Evolutionary conservation across 768 basidiomycete genomes (phyloP), one percentile per base, ranked within the genome.

Genomic region (Boletus pseudopeckii): DNA sequence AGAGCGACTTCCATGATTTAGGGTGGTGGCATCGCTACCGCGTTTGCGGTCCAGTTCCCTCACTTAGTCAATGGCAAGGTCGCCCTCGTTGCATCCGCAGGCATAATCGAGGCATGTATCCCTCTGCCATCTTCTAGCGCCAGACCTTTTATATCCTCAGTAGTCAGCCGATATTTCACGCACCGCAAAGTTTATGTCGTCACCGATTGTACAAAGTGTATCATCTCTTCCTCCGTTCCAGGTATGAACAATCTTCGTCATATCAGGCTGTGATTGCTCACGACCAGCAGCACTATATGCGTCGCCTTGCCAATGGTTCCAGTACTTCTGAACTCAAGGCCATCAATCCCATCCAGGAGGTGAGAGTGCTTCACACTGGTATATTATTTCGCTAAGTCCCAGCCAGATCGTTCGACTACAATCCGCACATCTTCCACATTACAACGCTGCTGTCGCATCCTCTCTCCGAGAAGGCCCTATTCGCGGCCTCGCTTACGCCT

Each of bases 111-210:
- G 74, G 86, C 80, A 60, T 38, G 54, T 70, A 10, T 18, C 57
- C 14, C 20, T 24, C 14, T 8, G 3, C 38, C 15, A n/a, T 18
- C 14, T 7, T 5, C n/a, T n/a, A 5, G 6, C 20, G 4, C 28
- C 11, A 4, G 43, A 39, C 50, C 1, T 45, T 52, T 56, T 13
- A 64, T 37, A 40, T 15, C 7, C 28, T 34, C n/a, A 5, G 14
- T 8, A 88, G 83, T 75, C 84, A 0, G 65, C 64, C 32, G 88
- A 90, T 64, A 77, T 90, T 55, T 86, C 88, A 30, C 78, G 84
- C 18, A 90, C 88, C 0, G 78, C 83, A 11, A 88, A 85, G 66
- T 83, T 90, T 66, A 87, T 90, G 80, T 88, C 87, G 6, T 83
- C 85, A 3, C 87, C 88, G 0, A 60, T 90, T 14, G 77, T 89